Evolutionary conservation across 306 rosid genomes (phyloP).

Genomic region (Sophora flavescens): DNA sequence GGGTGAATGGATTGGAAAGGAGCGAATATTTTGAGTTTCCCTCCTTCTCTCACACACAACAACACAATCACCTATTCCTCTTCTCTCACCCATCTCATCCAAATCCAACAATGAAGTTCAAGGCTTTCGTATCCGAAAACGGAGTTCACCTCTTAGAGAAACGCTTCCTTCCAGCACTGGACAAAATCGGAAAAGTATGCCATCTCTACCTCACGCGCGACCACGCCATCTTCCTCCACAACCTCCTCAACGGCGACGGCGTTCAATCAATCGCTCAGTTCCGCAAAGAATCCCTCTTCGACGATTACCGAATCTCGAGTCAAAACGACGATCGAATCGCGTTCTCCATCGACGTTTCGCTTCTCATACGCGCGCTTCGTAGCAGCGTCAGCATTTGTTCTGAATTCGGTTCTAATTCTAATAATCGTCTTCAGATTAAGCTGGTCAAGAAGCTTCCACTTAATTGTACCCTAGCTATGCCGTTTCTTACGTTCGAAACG

Average conservation of each 20-base stretch:
- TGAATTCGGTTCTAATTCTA: constrained; percentile 54
- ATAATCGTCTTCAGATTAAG: constrained; percentile 76
- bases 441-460: constrained; percentile 81
- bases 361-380: constrained; percentile 88
- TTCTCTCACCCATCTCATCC: no score
- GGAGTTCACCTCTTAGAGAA: constrained; percentile 77
- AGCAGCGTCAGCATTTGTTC: constrained; percentile 83
- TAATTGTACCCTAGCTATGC: constrained; percentile 72
- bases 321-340: constrained; percentile 91
- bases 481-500: constrained; percentile 85
- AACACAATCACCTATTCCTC: no score
- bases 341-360: constrained; percentile 80
- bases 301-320: constrained; percentile 84
- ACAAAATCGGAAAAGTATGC: constrained; percentile 78
- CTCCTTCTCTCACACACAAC: no score
- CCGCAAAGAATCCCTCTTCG: constrained; percentile 75
- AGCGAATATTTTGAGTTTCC: no score
- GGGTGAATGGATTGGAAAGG: no score
- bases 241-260: constrained; percentile 88
- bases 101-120: constrained; percentile 64
- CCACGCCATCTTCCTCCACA: constrained; percentile 85
- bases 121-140: constrained; percentile 79
- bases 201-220: constrained; percentile 79
- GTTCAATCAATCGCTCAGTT: constrained; percentile 89
- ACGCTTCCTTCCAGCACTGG: constrained; percentile 86